phyloP scores from a whole-genome alignment of 768 basidiomycete genomes.

The Neoboletus brunneissimus region DNA sequence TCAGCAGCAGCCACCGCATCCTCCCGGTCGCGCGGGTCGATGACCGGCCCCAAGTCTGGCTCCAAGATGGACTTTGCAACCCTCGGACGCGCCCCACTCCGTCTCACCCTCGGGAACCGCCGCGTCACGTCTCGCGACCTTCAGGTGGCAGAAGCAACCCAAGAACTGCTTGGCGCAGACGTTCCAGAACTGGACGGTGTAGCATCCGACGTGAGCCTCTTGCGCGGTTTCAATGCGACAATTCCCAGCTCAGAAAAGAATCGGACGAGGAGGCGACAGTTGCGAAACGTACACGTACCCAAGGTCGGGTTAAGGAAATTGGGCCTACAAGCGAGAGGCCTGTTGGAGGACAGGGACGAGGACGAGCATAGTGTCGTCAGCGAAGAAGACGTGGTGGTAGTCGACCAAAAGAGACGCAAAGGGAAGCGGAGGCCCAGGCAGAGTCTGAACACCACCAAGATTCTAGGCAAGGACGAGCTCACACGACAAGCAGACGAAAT shows the following conservation, averaged over 20 bases:
- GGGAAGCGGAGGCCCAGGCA: slow-evolving; percentile 53
- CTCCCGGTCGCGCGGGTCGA: slow-evolving; percentile 40
- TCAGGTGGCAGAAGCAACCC: slow-evolving; percentile 78
- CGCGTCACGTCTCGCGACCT: slow-evolving; percentile 81
- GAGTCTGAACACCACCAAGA: slow-evolving; percentile 66
- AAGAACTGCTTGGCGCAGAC: slow-evolving; percentile 66
- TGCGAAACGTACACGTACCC: slow-evolving; percentile 75
- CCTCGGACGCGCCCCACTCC: slow-evolving; percentile 74
- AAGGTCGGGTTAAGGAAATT: slow-evolving; percentile 75
- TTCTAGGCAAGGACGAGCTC: slow-evolving; percentile 81
- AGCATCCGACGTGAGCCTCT: slow-evolving; percentile 71
- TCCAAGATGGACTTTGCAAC: slow-evolving; percentile 67
- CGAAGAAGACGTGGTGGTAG: slow-evolving; percentile 73
- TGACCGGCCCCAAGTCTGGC: slow-evolving; percentile 31
- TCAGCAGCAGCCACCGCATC: slow-evolving; percentile 66
- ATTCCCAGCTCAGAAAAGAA: slow-evolving; percentile 86
- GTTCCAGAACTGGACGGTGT: slow-evolving; percentile 74
- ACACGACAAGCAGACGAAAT: slow-evolving; percentile 84
- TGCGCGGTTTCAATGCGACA: slow-evolving; percentile 93
- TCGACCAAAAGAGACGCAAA: slow-evolving; percentile 37
- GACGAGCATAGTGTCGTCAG: slow-evolving; percentile 64
- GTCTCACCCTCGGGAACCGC: slow-evolving; percentile 59
- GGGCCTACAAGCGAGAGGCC: slow-evolving; percentile 74
- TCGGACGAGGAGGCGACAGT: slow-evolving; percentile 70
- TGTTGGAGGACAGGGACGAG: slow-evolving; percentile 50